Base-by-base conservation (phyloP, 805 yeast genomes). In the Metschnikowia arizonensis region DNA sequence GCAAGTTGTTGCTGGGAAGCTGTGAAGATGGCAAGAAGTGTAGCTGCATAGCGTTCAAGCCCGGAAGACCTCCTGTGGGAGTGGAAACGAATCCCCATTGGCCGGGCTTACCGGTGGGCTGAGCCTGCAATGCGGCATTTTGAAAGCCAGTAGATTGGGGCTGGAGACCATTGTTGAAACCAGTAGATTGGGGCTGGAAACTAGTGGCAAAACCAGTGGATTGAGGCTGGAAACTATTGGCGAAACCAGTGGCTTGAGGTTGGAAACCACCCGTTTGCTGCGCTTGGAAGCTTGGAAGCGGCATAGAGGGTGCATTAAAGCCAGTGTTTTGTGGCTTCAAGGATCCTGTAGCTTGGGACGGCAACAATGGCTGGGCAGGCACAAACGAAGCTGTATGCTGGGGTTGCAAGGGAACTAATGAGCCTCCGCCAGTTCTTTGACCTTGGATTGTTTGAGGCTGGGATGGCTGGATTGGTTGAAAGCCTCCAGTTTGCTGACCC, bases 41-140 rank as follows among this genome's bases (percentile, higher is more conserved):
- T 44, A 76, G 74, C 53, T 77, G 79, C 80, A 82, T 78, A 46
- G 79, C 77, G 46, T 78, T 83, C 48, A 82, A 65, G 6, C 88
- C 88, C 3, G 88, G 88, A 25, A 84, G 73, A 3, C 85, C 87
- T 30, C 85, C 83, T 0, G 84, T 77, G 10, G 88, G 85, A 45
- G 74, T 74, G 25, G 83, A 74, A 35, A 81, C 82, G 68, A 84
- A 81, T 3, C 90, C 88, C 90, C 90, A 83, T 61, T 84, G 81
- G 18, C 90, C 90, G 0, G 89, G 90, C 51, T 66, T 73, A 5
- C 90, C 90, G 0, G 85, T 78, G 9, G 71, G 73, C 50, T 78
- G 82, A 4, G 80, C 68, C 49, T 73, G 78, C 28, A 76, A 62
- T 11, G 38, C 19, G 12, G n/a, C 29, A 14, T 23, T 35, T 21